Evolutionary conservation across 495 filamentous ascomycete species (phyloP).

Genomic region (Hypoxylon fuscum): DNA sequence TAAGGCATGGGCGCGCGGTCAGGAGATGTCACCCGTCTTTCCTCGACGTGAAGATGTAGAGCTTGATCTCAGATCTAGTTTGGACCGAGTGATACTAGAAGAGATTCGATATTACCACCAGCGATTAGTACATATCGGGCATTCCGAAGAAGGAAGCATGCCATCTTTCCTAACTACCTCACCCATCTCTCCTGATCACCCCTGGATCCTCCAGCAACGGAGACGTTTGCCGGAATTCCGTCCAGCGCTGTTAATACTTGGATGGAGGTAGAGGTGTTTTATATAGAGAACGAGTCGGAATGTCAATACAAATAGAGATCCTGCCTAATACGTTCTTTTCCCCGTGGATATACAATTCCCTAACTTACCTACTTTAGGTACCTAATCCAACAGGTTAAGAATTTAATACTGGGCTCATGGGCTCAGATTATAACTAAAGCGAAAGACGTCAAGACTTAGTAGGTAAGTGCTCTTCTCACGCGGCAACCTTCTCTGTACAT

Average conservation of each 20-base stretch:
- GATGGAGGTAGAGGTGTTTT: constrained; percentile 24
- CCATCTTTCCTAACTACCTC: constrained; percentile 14
- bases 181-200: constrained; percentile 30
- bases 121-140: constrained; percentile 17
- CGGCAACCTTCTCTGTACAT: too few species aligned
- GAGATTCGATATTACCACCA: constrained; percentile 33
- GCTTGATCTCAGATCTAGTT: constrained; percentile 30
- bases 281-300: not conserved
- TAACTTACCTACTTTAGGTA: too few species aligned
- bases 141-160: constrained; percentile 1
- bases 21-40: constrained; percentile 44
- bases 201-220: constrained; percentile 42
- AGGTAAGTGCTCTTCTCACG: too few species aligned
- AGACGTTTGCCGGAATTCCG: constrained; percentile 41
- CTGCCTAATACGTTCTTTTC: too few species aligned
- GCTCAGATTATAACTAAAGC: too few species aligned
- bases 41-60: constrained; percentile 41
- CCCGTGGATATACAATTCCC: too few species aligned
- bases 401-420: too few species aligned
- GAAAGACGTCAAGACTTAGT: too few species aligned
- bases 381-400: too few species aligned
- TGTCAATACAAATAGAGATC: not conserved
- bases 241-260: constrained; percentile 38
- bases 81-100: constrained; percentile 36
- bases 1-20: constrained; percentile 41